These are phyloP conservation scores for Plasmodium reichenowi DNA, from an alignment of 169 alveolate genomes.

Conservation along the genomic window DNA sequence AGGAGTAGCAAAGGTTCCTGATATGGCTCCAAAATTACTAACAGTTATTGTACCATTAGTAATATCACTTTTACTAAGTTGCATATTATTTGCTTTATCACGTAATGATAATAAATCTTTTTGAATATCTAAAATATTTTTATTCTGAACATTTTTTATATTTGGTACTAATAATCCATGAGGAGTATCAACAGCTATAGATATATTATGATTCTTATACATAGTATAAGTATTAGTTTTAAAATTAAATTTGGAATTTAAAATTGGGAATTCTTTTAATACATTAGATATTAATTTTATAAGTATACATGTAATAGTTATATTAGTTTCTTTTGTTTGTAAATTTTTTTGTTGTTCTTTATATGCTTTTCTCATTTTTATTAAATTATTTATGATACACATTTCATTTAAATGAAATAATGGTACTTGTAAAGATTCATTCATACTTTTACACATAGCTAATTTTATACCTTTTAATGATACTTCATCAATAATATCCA, in stretches of 20 bases:
- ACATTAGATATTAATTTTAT: conserved; percentile 93
- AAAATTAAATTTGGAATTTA: conserved; percentile 90
- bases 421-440: conserved; percentile 48
- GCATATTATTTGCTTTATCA: conserved; percentile 86
- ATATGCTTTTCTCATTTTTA: conserved; percentile 10
- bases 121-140: conserved; percentile 91
- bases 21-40: conserved; percentile 95
- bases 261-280: conserved; percentile 88
- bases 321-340: conserved; percentile 78
- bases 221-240: conserved; percentile 80
- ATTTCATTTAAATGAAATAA: conserved; percentile 60
- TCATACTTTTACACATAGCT: conserved; percentile 73
- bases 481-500: conserved; percentile 40
- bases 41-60: conserved; percentile 93
- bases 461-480: conserved; percentile 48
- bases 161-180: conserved; percentile 95
- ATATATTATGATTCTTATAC: conserved; percentile 91
- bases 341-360: conserved; percentile 27
- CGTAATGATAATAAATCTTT: conserved; percentile 88
- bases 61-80: conserved; percentile 89
- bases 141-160: conserved; percentile 92
- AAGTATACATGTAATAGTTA: conserved; percentile 93
- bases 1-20: conserved; percentile 95
- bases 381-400: conserved; percentile 30
- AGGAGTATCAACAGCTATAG: conserved; percentile 94